Evolutionary conservation across 2,329 filamentous ascomycete genomes (phyloP).

Genomic region (Tolypocladium pustulatum): DNA sequence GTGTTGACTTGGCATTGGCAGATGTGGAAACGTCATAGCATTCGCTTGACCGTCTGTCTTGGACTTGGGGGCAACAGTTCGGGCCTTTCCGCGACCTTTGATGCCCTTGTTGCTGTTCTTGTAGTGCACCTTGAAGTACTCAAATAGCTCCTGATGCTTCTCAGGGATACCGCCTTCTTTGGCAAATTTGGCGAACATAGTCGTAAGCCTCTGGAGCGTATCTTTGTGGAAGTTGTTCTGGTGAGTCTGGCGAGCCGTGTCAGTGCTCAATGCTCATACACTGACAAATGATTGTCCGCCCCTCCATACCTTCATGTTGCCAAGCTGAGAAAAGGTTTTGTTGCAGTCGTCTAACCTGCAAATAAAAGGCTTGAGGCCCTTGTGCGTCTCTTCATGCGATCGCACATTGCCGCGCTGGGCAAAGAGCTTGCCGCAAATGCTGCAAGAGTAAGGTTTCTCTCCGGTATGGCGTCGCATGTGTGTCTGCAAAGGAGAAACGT

Average conservation of each 20-base stretch:
- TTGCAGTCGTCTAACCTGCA: conserved; percentile 76
- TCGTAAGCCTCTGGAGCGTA: conserved; percentile 59
- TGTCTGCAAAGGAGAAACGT: conserved; percentile 38
- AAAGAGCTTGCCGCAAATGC: conserved; percentile 71
- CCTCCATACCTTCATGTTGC: conserved; percentile 69
- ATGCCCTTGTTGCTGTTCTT: conserved; percentile 98
- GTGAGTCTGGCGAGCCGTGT: conserved; percentile 49
- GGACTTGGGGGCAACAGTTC: conserved; percentile 42
- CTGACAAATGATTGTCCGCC: background rate
- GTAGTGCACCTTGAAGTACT: conserved; percentile 81
- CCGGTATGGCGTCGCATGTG: conserved; percentile 83
- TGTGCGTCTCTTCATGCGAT: conserved; percentile 74
- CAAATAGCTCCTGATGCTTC: conserved; percentile 64
- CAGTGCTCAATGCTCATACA: background rate
- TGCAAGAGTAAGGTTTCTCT: conserved; percentile 73
- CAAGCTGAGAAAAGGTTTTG: conserved; percentile 81
- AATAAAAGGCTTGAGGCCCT: conserved; percentile 64
- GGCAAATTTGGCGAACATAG: conserved; percentile 57
- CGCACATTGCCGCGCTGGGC: conserved; percentile 78
- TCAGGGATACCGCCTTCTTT: conserved; percentile 47
- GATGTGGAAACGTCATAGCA: conserved; percentile 10
- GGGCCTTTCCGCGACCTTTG: conserved; percentile 84
- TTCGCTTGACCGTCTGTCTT: conserved; percentile 12
- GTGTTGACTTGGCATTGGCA: conserved; percentile 17
- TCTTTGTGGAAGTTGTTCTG: conserved; percentile 86